Evolutionary conservation across 1,139 yeast species (phyloP).

Genomic region (Tardiomyces blankii): DNA sequence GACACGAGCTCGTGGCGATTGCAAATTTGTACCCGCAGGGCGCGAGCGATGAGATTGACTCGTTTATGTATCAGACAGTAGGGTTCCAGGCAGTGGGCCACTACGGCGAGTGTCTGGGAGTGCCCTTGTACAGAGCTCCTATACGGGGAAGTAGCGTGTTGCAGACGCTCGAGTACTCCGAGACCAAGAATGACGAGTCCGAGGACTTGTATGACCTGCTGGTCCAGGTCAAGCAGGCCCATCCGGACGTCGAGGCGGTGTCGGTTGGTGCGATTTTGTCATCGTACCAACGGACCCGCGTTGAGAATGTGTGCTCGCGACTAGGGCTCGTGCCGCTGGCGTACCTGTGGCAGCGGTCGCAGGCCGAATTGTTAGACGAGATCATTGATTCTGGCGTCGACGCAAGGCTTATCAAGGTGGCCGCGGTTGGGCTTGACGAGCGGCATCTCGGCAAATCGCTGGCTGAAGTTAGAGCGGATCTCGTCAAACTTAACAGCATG

Average conservation of each 20-base stretch:
- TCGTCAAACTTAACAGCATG: conserved; percentile 45
- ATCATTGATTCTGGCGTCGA: conserved; percentile 67
- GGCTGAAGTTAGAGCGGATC: conserved; percentile 46
- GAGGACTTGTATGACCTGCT: conserved; percentile 61
- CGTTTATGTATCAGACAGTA: conserved; percentile 98
- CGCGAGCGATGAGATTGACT: conserved; percentile 55
- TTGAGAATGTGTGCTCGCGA: conserved; percentile 77
- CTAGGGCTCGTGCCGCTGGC: conserved; percentile 59
- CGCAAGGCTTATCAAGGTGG: conserved; percentile 83
- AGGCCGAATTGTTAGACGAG: conserved; percentile 65
- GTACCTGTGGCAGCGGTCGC: conserved; percentile 85
- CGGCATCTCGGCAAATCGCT: conserved; percentile 60
- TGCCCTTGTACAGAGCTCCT: conserved; percentile 67
- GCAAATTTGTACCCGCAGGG: conserved; percentile 69
- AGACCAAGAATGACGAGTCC: conserved; percentile 67
- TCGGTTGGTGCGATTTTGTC: conserved; percentile 95
- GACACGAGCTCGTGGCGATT: conserved; percentile 74
- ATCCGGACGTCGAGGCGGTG: conserved; percentile 75
- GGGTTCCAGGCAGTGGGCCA: conserved; percentile 70
- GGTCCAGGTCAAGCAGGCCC: conserved; percentile 32
- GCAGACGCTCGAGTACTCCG: conserved; percentile 53
- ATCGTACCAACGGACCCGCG: conserved; percentile 85
- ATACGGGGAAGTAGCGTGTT: conserved; percentile 56
- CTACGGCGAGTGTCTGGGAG: conserved; percentile 60
- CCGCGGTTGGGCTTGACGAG: conserved; percentile 71